Evolutionary conservation across 1,284 basidiomycete species (phyloP), one percentile per base, ranked within the genome.

Genomic region (Sphaerobolus stellatus): DNA sequence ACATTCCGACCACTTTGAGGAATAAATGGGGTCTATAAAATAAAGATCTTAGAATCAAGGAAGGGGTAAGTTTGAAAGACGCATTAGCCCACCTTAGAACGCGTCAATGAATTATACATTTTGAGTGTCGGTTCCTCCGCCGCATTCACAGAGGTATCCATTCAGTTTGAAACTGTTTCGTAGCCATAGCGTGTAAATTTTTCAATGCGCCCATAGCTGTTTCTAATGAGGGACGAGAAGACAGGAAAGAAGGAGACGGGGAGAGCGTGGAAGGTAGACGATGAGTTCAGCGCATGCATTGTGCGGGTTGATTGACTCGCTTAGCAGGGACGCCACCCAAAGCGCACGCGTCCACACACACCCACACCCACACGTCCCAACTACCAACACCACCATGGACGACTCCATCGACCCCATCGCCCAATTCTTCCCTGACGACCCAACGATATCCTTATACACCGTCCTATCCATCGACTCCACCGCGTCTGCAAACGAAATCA

Each of bases 21-120:
- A 13, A 93, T 73, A 62, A 99, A 98, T 57, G 89, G 88, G 58
- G 84, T 91, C 86, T 90, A 28, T 2, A 28, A n/a, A n/a, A n/a
- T n/a, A n/a, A n/a, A n/a, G 1, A 43, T 14, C 67, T 22, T 27
- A n/a, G n/a, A 30, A 27, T 24, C 14, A 28, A 30, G 41, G 30
- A 46, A 53, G 52, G 44, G 30, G 48, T 47, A 41, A 45, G 18
- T 54, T 55, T 56, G 51, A 50, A 45, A 49, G 34, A 18, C 22
- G 56, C 48, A 70, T 75, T 54, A 62, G 9, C 16, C 40, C n/a
- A 90, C 93, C 81, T 99, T 99, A 33, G 86, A 83, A 62, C 88
- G 84, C 31, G 96, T 98, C 62, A 99, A 76, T 44, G 95, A 96
- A 73, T 99, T 99, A 77, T 92, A 98, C 40, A 99, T 80, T 69